phyloP scores from a whole-genome alignment of 1,284 basidiomycete species.

The Malassezia cuniculi region DNA sequence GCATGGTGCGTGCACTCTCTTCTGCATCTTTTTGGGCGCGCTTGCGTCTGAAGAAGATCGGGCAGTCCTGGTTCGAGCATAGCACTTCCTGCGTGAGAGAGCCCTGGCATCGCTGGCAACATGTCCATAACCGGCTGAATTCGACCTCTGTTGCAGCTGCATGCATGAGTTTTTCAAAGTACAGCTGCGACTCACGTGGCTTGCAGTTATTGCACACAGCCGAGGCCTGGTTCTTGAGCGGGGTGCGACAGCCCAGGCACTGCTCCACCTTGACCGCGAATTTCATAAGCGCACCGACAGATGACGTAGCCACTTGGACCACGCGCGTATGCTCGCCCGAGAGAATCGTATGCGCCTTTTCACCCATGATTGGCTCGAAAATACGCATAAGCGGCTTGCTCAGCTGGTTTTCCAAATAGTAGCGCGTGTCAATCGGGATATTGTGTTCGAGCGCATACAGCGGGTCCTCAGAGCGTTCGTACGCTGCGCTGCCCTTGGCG shows the following conservation, averaged over 20 bases:
- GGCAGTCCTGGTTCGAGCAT: constrained; percentile 91
- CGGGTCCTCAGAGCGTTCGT: constrained; percentile 43
- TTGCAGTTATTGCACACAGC: constrained; percentile 42
- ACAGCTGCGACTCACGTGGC: constrained; percentile 33
- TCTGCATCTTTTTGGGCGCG: constrained; percentile 37
- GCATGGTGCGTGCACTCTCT: constrained; percentile 25
- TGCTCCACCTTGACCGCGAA: constrained; percentile 42
- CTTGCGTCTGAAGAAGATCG: constrained; percentile 83
- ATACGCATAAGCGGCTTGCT: constrained; percentile 44
- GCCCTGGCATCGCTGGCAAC: constrained; percentile 43
- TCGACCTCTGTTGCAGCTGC: constrained; percentile 35
- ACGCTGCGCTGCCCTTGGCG: constrained; percentile 40
- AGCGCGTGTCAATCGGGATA: constrained; percentile 44
- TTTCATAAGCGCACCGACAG: constrained; percentile 44
- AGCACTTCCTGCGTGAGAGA: constrained; percentile 64
- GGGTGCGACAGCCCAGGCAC: constrained; percentile 43
- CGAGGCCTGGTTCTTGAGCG: constrained; percentile 27
- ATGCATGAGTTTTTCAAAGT: constrained; percentile 34
- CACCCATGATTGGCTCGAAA: constrained; percentile 44
- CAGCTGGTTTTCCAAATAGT: constrained; percentile 44
- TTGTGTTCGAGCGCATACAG: constrained; percentile 45
- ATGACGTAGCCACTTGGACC: constrained; percentile 39
- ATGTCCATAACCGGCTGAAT: constrained; percentile 42
- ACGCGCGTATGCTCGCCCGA: constrained; percentile 41
- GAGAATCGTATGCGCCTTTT: constrained; percentile 29